Evolutionary conservation across 2,329 filamentous ascomycete species (phyloP).

Genomic region (Phaeosphaeriaceae sp.): DNA sequence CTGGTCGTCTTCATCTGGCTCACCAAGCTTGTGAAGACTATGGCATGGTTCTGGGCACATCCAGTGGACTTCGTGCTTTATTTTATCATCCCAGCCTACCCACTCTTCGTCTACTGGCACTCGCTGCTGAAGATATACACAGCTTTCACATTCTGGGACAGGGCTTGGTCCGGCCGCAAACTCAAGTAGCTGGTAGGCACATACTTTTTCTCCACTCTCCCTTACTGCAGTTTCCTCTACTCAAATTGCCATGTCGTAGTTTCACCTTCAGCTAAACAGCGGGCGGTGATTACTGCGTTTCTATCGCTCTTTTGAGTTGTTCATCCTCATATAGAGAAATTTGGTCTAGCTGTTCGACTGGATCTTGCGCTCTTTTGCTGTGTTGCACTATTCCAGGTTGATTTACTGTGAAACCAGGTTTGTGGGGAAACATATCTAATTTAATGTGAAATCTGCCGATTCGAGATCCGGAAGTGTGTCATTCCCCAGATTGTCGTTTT

Average conservation of each 20-base stretch:
- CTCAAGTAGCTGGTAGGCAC: neutral
- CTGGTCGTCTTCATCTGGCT: conserved; percentile 20
- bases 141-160: conserved; percentile 1
- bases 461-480: conserved; percentile 1
- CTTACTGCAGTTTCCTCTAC: neutral
- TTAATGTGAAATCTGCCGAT: conserved; percentile 6
- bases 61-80: conserved; percentile 27
- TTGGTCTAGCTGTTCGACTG: neutral
- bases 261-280: neutral
- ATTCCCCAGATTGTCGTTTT: neutral
- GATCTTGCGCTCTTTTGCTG: neutral
- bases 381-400: neutral
- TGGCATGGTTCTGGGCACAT: conserved; percentile 26
- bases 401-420: neutral
- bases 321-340: neutral
- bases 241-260: neutral
- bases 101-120: conserved; percentile 26
- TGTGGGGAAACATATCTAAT: neutral
- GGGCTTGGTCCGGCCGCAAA: neutral
- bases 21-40: conserved; percentile 31
- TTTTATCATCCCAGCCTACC: conserved; percentile 25
- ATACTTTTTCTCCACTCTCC: neutral
- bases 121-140: conserved; percentile 21
- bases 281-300: neutral
- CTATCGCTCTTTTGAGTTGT: neutral